Evolutionary conservation across 805 yeast genomes (phyloP), one percentile per base, ranked within the genome.

Genomic region (Grigorovia yakushimaensis): DNA sequence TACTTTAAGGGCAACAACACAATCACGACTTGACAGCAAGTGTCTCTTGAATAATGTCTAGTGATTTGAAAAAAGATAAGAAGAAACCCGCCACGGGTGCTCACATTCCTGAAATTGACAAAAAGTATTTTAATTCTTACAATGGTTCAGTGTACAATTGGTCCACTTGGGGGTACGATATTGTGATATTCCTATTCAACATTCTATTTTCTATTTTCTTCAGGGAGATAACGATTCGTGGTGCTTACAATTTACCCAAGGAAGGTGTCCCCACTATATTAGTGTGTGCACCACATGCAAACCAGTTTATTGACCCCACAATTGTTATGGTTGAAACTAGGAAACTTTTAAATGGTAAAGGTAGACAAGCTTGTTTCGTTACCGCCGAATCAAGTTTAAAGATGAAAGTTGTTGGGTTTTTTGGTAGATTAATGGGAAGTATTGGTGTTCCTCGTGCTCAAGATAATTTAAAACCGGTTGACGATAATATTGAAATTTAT

Each of bases 361-460:
- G 81, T 2, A 73, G 96, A 51, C 73, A 85, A 48, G 73, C 86
- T 13, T 77, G 87, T 33, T 86, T 88, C 56, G 74, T 89, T 51
- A 84, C 88, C 50, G 98, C 98, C 7, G 94, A 83, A 41, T 73
- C 74, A 23, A 82, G 95, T 15, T 77, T 82, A 60, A 68, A 75
- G 44, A 74, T 76, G 41, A 70, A 67, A 41, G 71, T 86, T 47
- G 81, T 91, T 50, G 96, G 96, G 3, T 60, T 76, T n/a, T 71
- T 91, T 53, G 81, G 96, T 6, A 70, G 80, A 46, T 71, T 79
- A 40, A 84, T 86, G 52, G 73, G 80, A 59, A 76, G 95, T 3
- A 89, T 91, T 49, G 96, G 96, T 0, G 98, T 93, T 2, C 82
- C 82, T 8, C 73, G 98, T 53, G 85, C 94, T 4, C 98, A 93